A percentile compares a stretch with the other conserved stretches of the same genome.
phyloP scores from a whole-genome alignment of 805 yeast species.

The Yamadazyma philogaea region DNA sequence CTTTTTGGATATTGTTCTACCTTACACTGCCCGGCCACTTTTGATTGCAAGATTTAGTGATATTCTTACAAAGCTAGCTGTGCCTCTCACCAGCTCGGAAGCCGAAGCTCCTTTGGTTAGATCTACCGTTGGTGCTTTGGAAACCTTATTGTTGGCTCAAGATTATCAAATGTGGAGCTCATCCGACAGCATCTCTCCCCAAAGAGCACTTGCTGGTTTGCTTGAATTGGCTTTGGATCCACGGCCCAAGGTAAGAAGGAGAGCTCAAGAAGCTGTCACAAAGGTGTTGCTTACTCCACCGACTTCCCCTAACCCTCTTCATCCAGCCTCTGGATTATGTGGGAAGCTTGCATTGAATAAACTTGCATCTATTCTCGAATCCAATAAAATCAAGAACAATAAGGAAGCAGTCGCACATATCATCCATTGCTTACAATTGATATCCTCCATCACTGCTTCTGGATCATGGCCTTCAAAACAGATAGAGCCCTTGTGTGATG shows the following conservation, averaged over 20 bases:
- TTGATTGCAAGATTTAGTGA: conserved; percentile 73
- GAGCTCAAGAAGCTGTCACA: conserved; percentile 87
- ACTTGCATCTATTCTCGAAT: conserved; percentile 39
- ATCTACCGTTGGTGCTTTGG: conserved; percentile 84
- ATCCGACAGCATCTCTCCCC: conserved; percentile 62
- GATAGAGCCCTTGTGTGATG: conserved; percentile 71
- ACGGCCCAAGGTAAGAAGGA: conserved; percentile 92
- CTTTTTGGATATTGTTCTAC: conserved; percentile 75
- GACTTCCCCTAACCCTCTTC: conserved; percentile 71
- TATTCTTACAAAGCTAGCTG: conserved; percentile 76
- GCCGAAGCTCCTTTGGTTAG: conserved; percentile 79
- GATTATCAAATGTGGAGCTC: conserved; percentile 74
- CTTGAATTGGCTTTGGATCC: conserved; percentile 78
- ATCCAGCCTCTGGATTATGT: conserved; percentile 69
- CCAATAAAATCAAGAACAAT: conserved; percentile 31
- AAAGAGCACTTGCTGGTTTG: conserved; percentile 75
- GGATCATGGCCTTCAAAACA: conserved; percentile 79
- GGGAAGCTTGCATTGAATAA: conserved; percentile 65
- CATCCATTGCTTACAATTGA: conserved; percentile 75
- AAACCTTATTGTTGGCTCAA: conserved; percentile 73
- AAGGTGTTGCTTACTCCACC: conserved; percentile 65
- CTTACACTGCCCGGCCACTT: conserved; percentile 65
- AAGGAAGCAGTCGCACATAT: conserved; percentile 55
- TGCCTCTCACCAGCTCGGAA: conserved; percentile 64
- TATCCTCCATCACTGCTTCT: conserved; percentile 66